Evolutionary conservation across 1,284 basidiomycete genomes (phyloP).

Genomic region (Puccinia hordei): DNA sequence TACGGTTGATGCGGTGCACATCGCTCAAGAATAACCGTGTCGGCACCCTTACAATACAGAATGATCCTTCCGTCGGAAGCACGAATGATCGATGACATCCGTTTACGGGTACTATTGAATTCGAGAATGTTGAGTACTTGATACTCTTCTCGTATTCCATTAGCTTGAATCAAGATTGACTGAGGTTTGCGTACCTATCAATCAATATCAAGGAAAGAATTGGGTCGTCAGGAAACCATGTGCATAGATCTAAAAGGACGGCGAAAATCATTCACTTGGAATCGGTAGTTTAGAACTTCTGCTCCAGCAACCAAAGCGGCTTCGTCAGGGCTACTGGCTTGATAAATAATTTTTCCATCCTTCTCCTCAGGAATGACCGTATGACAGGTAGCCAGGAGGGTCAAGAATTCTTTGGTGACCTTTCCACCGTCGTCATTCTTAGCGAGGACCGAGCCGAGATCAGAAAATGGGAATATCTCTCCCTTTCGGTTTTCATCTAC

Average conservation of each 20-base stretch:
- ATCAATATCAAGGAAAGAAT: neutral
- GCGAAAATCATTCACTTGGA: slow-evolving; percentile 68
- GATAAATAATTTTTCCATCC: slow-evolving; percentile 72
- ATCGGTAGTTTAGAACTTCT: slow-evolving; percentile 86
- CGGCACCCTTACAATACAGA: slow-evolving; percentile 94
- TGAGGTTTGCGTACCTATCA: slow-evolving; percentile 79
- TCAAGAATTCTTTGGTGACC: slow-evolving; percentile 84
- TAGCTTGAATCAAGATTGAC: slow-evolving; percentile 83
- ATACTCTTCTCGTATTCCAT: slow-evolving; percentile 75
- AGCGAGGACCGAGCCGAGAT: slow-evolving; percentile 69
- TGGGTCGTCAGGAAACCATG: slow-evolving; percentile 23
- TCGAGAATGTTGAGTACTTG: slow-evolving; percentile 96
- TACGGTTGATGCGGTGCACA: slow-evolving; percentile 74
- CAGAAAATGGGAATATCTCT: slow-evolving; percentile 61
- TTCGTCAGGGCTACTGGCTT: slow-evolving; percentile 97
- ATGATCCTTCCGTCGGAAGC: slow-evolving; percentile 87
- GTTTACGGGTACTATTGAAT: slow-evolving; percentile 95
- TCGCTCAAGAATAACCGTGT: slow-evolving; percentile 92
- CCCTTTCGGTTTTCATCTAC: slow-evolving; percentile 79
- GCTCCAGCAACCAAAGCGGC: slow-evolving; percentile 94
- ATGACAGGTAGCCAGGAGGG: slow-evolving; percentile 91
- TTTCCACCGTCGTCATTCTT: slow-evolving; percentile 67
- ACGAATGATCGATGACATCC: slow-evolving; percentile 94
- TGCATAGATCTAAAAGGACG: neutral
- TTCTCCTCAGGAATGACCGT: slow-evolving; percentile 96